These are phyloP conservation scores for Phytophthora parvispora DNA, from an alignment of 352 stramenopile genomes.

Conservation along the genomic window DNA sequence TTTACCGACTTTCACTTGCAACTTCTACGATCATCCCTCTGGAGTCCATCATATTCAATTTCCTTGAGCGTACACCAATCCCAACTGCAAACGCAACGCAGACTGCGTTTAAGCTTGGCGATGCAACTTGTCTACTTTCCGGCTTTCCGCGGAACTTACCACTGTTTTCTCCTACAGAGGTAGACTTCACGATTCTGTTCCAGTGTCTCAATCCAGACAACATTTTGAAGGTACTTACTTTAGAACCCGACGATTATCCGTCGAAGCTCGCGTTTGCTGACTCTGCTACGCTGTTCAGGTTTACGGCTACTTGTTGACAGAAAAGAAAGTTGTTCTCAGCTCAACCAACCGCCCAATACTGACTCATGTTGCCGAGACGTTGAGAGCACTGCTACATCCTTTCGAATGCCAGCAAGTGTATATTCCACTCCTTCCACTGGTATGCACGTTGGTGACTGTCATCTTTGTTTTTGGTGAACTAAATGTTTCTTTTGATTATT, in stretches of 20 bases:
- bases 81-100: slow-evolving; percentile 39
- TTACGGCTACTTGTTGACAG: slow-evolving; percentile 67
- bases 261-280: no score
- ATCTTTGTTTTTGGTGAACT: not conserved
- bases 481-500: not conserved
- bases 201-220: slow-evolving; percentile 74
- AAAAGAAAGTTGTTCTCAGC: slow-evolving; percentile 79
- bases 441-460: slow-evolving; percentile 17
- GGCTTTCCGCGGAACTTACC: slow-evolving; percentile 31
- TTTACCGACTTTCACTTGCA: slow-evolving; percentile 61
- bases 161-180: slow-evolving; percentile 57
- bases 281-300: slow-evolving; percentile 29
- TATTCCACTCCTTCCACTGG: slow-evolving; percentile 74
- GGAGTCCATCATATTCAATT: slow-evolving; percentile 64
- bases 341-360: slow-evolving; percentile 68
- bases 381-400: slow-evolving; percentile 66
- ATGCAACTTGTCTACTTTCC: slow-evolving; percentile 47
- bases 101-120: slow-evolving; percentile 49
- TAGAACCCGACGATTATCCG: no score
- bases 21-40: slow-evolving; percentile 29
- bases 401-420: slow-evolving; percentile 85
- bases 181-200: slow-evolving; percentile 80
- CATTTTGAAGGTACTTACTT: slow-evolving; percentile 61
- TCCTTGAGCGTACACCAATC: slow-evolving; percentile 60
- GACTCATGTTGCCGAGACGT: slow-evolving; percentile 70